These are phyloP conservation scores for Parastagonospora avenae DNA, from an alignment of 2,329 filamentous ascomycete species.

Conservation along the genomic window DNA sequence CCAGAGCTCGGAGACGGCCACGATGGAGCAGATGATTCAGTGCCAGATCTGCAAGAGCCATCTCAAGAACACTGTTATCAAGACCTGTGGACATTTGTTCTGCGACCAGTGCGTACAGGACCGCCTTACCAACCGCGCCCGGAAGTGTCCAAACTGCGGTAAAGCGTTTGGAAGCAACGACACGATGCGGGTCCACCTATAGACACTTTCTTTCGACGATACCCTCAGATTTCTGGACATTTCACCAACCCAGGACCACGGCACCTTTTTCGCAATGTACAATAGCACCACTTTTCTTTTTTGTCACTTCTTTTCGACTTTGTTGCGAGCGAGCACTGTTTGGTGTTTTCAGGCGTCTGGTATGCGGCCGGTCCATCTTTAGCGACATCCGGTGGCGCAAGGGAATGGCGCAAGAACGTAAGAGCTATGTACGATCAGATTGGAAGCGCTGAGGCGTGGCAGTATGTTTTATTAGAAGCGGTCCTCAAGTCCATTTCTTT, in stretches of 20 bases:
- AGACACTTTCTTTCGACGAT: background rate
- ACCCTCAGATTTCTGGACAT: background rate
- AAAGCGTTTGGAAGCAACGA: constrained; percentile 91
- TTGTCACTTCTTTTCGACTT: background rate
- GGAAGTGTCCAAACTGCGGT: constrained; percentile 94
- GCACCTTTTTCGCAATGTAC: constrained; percentile 1
- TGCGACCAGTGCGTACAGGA: constrained; percentile 91
- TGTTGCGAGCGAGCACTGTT: constrained; percentile 1
- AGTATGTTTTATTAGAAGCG: background rate
- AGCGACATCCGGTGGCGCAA: background rate
- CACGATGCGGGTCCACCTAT: constrained; percentile 67
- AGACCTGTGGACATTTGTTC: constrained; percentile 93
- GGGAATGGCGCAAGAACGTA: background rate
- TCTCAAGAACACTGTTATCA: constrained; percentile 92
- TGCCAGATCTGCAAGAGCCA: constrained; percentile 92
- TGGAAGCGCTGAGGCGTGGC: background rate
- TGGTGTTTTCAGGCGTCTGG: background rate
- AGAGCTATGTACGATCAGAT: background rate
- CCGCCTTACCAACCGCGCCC: constrained; percentile 83
- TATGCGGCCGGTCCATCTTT: constrained; percentile 3
- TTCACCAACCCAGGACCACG: too few relatives aligned
- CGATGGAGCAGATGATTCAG: constrained; percentile 77
- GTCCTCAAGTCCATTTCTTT: background rate
- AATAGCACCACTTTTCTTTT: constrained; percentile 1
- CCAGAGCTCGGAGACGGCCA: constrained; percentile 80